Evolutionary conservation across 805 yeast genomes (phyloP), one percentile per base, ranked within the genome.

Genomic region (Kuraishia capsulata): DNA sequence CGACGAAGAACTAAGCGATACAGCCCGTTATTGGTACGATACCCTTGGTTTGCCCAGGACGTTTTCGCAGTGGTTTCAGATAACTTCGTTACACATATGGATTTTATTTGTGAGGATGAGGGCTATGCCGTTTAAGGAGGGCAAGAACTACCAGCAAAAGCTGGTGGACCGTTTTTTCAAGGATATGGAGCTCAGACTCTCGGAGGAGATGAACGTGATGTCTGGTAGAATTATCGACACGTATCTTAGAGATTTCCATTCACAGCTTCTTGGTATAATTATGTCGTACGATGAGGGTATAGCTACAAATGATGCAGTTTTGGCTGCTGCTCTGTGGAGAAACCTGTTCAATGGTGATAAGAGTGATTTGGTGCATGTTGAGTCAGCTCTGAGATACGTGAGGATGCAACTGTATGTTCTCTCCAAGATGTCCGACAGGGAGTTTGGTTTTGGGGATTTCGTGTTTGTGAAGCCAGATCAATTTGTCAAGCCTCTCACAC

Each of bases 61-160:
- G 1, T 89, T 90, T 54, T 77, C 90, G n/a, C 95, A 88, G 59
- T 90, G 96, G 96, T 90, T 81, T 58, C 97, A 90, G 61, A 82
- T 92, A 44, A 84, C 96, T 5, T 68, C 81, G 1, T 68, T 92
- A 47, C 98, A 92, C 59, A 78, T 85, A 42, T 92, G 99, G 99
- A 79, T 92, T 53, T 67, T 92, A 34, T 81, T 82, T 47, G 95
- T 85, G 14, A 79, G 98, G 55, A 89, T 92, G 96, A 78, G 99
- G 58, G 94, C 94, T 8, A 71, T 92, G 82, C 97, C 97, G 0
- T 81, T 81, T 56, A 81, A 86, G 51, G 79, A 85, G 54, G 94
- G 96, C 30, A 76, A 76, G 49, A 82, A 81, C 54, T 92, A 89
- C 60, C 96, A 92, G 59, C 96, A 89, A 60, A 87, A 87, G 54